A percentile compares a stretch with the other conserved stretches of the same genome.
Evolutionary conservation across 331 rosid genomes (phyloP).

Genomic region (Quercus tomentella): DNA sequence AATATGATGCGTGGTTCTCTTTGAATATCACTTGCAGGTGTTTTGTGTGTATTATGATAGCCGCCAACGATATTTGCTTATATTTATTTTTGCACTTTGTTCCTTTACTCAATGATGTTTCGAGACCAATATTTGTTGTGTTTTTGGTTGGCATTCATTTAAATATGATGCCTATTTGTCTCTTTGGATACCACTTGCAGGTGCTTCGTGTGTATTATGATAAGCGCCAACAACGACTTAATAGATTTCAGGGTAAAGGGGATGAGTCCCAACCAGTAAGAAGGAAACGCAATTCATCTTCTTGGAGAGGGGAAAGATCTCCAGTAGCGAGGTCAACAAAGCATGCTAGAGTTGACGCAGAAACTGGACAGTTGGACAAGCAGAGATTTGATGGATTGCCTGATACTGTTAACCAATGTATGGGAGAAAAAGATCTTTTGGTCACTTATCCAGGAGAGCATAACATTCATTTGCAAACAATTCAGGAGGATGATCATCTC

Average conservation of each 20-base stretch:
- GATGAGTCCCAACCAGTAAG: conserved; percentile 28
- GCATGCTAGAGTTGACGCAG: conserved; percentile 38
- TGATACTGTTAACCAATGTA: conserved; percentile 24
- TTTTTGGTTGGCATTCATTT: not conserved
- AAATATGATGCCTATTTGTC: not conserved
- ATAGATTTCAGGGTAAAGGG: conserved; percentile 35
- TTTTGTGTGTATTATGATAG: conserved; percentile 61
- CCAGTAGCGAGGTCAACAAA: conserved; percentile 43
- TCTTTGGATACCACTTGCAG: conserved; percentile 38
- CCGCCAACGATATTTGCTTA: conserved; percentile 24
- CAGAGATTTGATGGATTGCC: conserved; percentile 13
- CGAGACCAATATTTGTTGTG: not conserved
- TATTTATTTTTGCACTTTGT: not conserved
- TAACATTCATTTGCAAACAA: conserved; percentile 29
- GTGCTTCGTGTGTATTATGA: conserved; percentile 74
- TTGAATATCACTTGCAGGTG: conserved; percentile 52
- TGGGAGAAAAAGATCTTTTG: conserved; percentile 35
- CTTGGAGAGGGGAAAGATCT: conserved; percentile 29
- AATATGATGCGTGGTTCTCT: not conserved
- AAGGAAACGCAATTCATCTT: conserved; percentile 31
- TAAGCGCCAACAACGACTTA: conserved; percentile 52
- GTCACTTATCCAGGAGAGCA: conserved; percentile 34
- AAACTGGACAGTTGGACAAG: conserved; percentile 30
- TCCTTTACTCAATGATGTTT: not conserved
- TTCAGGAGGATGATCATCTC: conserved; percentile 38